Evolutionary conservation across 2,329 filamentous ascomycete species (phyloP).

Genomic region (Colletotrichum sp.): DNA sequence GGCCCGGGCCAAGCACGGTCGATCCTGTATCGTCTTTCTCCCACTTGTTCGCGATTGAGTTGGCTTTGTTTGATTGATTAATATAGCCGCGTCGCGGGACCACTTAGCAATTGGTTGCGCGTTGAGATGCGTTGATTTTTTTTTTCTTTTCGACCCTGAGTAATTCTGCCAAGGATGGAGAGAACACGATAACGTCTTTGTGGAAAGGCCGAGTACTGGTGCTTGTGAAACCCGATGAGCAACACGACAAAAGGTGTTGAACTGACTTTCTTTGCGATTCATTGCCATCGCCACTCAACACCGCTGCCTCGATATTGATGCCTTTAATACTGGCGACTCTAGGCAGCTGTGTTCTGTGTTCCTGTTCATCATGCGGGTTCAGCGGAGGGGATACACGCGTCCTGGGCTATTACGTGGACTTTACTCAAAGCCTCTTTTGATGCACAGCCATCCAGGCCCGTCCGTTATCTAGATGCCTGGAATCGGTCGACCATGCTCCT

Average conservation of each 20-base stretch:
- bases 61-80: not conserved
- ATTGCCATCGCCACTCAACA: not conserved
- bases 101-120: not conserved
- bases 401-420: not conserved
- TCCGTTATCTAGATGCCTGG: not conserved
- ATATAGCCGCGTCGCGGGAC: not conserved
- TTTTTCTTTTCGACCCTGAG: not conserved
- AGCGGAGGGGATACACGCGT: not conserved
- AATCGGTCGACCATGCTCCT: not conserved
- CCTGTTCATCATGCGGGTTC: not conserved
- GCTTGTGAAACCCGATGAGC: not conserved
- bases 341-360: not conserved
- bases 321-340: not conserved
- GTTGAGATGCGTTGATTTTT: not conserved
- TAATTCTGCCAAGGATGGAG: not conserved
- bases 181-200: not conserved
- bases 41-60: not conserved
- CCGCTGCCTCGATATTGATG: not conserved
- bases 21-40: not conserved
- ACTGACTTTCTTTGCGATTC: not conserved
- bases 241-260: not conserved
- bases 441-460: not conserved
- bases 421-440: not conserved
- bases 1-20: slow-evolving; percentile 14
- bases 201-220: not conserved